Percentiles rank a stretch among this genome's conserved stretches.
Evolutionary conservation across 257 asterid species (phyloP).

Genomic region (Anisodus acutangulus): DNA sequence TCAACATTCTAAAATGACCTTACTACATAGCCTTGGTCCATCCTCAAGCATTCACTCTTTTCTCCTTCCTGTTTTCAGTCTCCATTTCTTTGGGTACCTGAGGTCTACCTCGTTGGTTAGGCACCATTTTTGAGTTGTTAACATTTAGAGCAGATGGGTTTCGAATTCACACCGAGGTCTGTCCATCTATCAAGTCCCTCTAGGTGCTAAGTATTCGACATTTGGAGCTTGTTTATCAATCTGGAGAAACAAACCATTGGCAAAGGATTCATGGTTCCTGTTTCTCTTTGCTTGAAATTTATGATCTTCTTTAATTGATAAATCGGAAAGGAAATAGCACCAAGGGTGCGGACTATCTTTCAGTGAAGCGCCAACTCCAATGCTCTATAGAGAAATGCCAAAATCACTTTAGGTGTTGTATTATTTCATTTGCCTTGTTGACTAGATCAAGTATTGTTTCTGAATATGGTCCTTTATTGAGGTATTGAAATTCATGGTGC

Average conservation of each 20-base stretch:
- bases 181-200: background rate
- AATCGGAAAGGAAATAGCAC: background rate
- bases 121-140: background rate
- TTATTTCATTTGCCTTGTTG: slow-evolving; percentile 11
- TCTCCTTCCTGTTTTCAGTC: background rate
- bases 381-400: background rate
- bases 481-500: slow-evolving; percentile 19
- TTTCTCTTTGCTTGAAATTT: background rate
- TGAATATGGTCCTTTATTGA: slow-evolving; percentile 9
- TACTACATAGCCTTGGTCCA: background rate
- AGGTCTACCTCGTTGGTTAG: background rate
- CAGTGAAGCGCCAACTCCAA: background rate
- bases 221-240: background rate
- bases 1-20: slow-evolving; percentile 1
- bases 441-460: background rate
- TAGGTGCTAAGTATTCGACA: background rate
- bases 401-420: background rate
- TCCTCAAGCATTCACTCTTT: background rate
- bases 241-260: background rate
- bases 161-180: background rate
- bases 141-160: background rate
- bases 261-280: background rate
- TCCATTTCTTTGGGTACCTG: background rate
- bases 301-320: background rate
- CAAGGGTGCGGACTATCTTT: background rate